These are phyloP conservation scores for Herpotrichia juniperi DNA, from an alignment of 2,329 filamentous ascomycete genomes.

Conservation along the genomic window DNA sequence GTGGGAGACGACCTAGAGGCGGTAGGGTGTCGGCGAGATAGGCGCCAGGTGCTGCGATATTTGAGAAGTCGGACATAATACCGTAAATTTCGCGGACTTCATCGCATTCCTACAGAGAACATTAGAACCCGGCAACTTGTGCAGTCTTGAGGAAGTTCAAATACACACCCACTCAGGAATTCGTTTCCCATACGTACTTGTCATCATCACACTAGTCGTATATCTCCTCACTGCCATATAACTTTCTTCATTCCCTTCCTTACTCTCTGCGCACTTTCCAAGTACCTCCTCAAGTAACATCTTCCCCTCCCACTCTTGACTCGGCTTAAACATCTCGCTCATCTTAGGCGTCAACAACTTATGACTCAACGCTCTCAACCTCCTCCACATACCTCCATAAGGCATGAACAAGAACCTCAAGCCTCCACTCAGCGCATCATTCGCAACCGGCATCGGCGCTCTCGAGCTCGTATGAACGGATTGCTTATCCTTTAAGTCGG, in stretches of 20 bases:
- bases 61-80: constrained; percentile 44
- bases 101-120: constrained; percentile 29
- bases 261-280: constrained; percentile 30
- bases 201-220: constrained; percentile 44
- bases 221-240: constrained; percentile 39
- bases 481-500: too few species aligned
- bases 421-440: constrained; percentile 48
- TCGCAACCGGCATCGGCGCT: constrained; percentile 46
- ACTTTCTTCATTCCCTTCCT: constrained; percentile 24
- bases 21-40: constrained; percentile 41
- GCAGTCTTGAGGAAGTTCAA: not conserved
- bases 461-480: constrained; percentile 44
- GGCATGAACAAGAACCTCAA: constrained; percentile 50
- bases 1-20: constrained; percentile 30
- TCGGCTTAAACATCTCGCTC: constrained; percentile 49
- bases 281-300: constrained; percentile 52
- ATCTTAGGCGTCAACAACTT: constrained; percentile 45
- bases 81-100: constrained; percentile 40
- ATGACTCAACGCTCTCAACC: constrained; percentile 46
- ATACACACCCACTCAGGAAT: constrained; percentile 38
- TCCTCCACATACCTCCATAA: constrained; percentile 51
- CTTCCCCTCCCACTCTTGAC: constrained; percentile 54
- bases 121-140: not conserved
- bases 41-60: constrained; percentile 31
- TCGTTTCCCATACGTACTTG: constrained; percentile 41